Evolutionary conservation across 148 eudicot genomes (phyloP), one percentile per base, ranked within the genome.

Genomic region (Simmondsia chinensis): DNA sequence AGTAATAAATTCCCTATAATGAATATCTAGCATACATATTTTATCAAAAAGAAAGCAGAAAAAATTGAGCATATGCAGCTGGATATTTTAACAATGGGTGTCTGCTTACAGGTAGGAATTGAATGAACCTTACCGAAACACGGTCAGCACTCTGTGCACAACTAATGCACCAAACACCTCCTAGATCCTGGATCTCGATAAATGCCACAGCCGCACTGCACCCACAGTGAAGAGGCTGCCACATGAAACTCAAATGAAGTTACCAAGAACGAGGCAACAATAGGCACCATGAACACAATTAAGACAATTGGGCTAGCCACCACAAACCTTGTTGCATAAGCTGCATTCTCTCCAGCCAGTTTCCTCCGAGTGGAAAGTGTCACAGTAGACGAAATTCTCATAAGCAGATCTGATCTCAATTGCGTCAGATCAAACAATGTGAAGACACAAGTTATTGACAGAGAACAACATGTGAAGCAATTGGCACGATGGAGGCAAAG

Each of bases 291-390:
- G 12, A 25, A 39, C 14, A 39, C 45, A 34, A 33, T 7, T 9
- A 43, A 21, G 14, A 34, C 30, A 9, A 48, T 30, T 10, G 23
- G 48, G 17, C 11, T 32, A 23, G 18, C 23, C 17, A 40, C 11
- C 43, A 16, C 56, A 72, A 33, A 69, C 97, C 94, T 89, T 89
- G 64, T 76, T 68, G 69, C 97, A 89, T 57, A 75, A 53, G 47
- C 70, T 76, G 69, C 97, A 89, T 45, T 81, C 87, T 65, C 97
- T 81, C 97, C 97, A 89, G 41, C 97, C 97, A 61, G 80, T 67
- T 63, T 89, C 87, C 31, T 84, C 82, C 12, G 32, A 45, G 55
- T 89, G 97, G 56, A 71, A 89, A 19, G 76, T 78, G 35, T 89
- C 82, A 60, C 97, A 89, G 70, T 68, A 89, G 39, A 56, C 46